Evolutionary conservation across 1,284 basidiomycete species (phyloP), one percentile per base, ranked within the genome.

Genomic region (Lentinula novae-zelandiae): DNA sequence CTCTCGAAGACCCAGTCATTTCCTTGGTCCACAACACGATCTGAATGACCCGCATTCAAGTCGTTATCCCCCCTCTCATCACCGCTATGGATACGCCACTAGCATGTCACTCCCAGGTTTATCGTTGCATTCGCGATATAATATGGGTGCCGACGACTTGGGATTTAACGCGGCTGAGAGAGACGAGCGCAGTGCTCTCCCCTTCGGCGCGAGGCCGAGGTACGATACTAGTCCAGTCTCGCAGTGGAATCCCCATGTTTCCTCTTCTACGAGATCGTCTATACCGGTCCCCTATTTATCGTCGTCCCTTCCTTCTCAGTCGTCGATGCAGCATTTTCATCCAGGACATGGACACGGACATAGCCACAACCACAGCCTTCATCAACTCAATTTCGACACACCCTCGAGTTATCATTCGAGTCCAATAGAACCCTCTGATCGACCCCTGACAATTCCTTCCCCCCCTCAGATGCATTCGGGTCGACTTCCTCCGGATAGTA

Each of bases 401-500:
- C 27, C 60, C 33, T 53, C 60, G 31, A 57, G 33, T 36, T 54
- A 58, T 27, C 48, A 46, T 50, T 52, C 57, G 5, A 56, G 54
- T 46, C 54, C 54, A 17, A 46, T 31, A 34, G 54, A 56, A 56
- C 40, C 54, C 27, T 55, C 61, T 46, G 61, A 62, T 50, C 60
- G 60, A 42, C 56, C 56, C 52, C 57, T 62, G 15, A 58, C 61
- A 10, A 60, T 65, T 46, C 40, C 64, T 31, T 62, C 67, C 15
- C 57, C 66, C 6, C 62, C 72, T 2, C 67, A 67, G 57, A 74
- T 73, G 66, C 58, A 57, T 42, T 50, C 63, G 33, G 60, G 57
- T 44, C 68, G 74, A 39, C 72, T 82, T 38, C 76, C 81, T 34
- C 69, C 76, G 31, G 76, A 81, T 65, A 81, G 78, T 67, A 82